Base-by-base conservation (phyloP, 192 early-diverging fungal species). In the Rhizoclosmatium globosum region DNA sequence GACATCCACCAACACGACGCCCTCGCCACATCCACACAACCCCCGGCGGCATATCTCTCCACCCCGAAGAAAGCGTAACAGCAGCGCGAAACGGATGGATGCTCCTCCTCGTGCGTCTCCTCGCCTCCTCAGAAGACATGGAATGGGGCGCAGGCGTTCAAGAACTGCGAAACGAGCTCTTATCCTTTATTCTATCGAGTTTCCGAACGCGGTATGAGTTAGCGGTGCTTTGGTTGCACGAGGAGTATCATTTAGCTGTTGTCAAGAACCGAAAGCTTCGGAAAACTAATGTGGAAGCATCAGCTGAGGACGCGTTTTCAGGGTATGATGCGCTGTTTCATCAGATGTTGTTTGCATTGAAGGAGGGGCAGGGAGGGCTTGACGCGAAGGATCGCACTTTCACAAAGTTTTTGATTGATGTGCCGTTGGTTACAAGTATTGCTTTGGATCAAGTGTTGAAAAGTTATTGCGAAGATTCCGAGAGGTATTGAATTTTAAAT, bases 371-470 rank as follows among this genome's bases (percentile, higher is more conserved):
- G 39, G 79, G 85, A 3, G 86, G n/a, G 41, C 76, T 95, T 9
- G 91, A 94, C 67, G 81, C 85, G 50, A 91, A 91, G 78, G 95
- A 96, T 79, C 83, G 87, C 23, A 87, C 86, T 1, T 87, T 96
- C 66, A 90, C 93, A 0, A 89, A 90, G 46, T 89, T 96, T 72
- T 75, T 96, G 75, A 73, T 95, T 17, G 94, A 96, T 47, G 92
- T 90, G 2, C 95, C 95, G 3, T 88, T 93, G 69, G 68, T 96
- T 6, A 83, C 87, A n/a, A 79, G 78, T 11, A 84, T 85, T 47
- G 87, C 90, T 0, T 82, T 96, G 13, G 87, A 90, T 3, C 50
- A 43, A 4, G 79, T 91, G 19, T 86, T 96, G 7, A 84, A 87
- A 78, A 79, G 76, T 43, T 93, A 89, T 77, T 92, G 90, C 67